phyloP scores from a whole-genome alignment of 257 asterid genomes.

The Mitragyna speciosa region DNA sequence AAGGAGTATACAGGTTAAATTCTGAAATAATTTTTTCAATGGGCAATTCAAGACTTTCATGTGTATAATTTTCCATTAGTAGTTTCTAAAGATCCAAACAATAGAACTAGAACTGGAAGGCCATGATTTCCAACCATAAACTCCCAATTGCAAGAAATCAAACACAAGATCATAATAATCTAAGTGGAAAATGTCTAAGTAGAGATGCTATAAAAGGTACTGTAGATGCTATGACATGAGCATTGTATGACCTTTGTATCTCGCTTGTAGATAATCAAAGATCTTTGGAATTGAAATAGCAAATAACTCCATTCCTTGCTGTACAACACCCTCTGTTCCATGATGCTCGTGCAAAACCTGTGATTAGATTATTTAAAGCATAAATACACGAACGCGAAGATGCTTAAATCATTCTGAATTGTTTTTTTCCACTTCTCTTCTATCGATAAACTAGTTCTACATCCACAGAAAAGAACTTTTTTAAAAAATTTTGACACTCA shows the following conservation, averaged over 20 bases:
- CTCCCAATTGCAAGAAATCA: not conserved
- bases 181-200: not conserved
- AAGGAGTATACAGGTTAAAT: not conserved
- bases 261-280: slow-evolving; percentile 57
- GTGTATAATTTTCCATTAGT: not conserved
- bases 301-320: slow-evolving; percentile 60
- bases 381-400: not conserved
- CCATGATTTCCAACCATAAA: not conserved
- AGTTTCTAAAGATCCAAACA: not conserved
- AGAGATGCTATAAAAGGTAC: not conserved
- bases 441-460: not conserved
- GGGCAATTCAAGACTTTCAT: not conserved
- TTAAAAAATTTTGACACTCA: not conserved
- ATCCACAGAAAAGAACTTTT: not conserved
- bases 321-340: slow-evolving; percentile 58
- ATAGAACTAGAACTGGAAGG: not conserved
- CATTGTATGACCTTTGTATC: slow-evolving; percentile 55
- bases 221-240: not conserved
- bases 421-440: not conserved
- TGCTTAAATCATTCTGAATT: not conserved
- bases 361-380: slow-evolving; percentile 2
- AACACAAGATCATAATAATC: not conserved
- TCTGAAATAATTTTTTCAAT: not conserved
- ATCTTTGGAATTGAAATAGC: slow-evolving; percentile 59
- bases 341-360: slow-evolving; percentile 68